Evolutionary conservation across 495 filamentous ascomycete genomes (phyloP).

Genomic region (Trichocladium antarcticum): DNA sequence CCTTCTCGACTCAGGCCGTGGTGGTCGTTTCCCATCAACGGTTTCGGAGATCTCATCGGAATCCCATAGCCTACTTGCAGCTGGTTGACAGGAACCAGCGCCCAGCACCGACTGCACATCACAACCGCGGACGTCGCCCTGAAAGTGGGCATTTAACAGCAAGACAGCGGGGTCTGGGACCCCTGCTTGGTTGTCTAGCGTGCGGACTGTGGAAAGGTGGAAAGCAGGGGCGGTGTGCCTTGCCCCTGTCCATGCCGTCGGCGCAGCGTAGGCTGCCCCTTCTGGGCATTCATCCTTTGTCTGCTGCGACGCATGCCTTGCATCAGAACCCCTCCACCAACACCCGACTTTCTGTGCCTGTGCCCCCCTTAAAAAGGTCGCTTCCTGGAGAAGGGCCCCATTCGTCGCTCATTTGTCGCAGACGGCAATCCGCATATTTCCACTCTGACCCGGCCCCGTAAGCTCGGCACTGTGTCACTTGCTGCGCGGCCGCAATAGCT

Average conservation of each 20-base stretch:
- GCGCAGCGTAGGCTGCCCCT: too few relatives aligned
- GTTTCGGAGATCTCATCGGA: too few relatives aligned
- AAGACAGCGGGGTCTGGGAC: slow-evolving; percentile 1
- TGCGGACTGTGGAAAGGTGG: background rate
- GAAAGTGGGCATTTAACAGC: background rate
- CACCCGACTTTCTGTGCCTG: slow-evolving; percentile 15
- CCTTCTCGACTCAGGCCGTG: too few relatives aligned
- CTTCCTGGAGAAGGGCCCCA: slow-evolving; percentile 1
- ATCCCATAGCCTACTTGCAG: background rate
- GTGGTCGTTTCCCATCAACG: too few relatives aligned
- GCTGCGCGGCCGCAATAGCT: slow-evolving; percentile 26
- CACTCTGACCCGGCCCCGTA: slow-evolving; percentile 13
- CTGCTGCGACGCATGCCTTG: background rate
- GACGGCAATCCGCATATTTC: slow-evolving; percentile 33
- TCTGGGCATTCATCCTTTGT: too few relatives aligned
- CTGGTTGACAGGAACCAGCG: background rate
- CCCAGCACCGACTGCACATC: background rate
- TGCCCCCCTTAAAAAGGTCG: slow-evolving; percentile 4
- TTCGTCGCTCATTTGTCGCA: slow-evolving; percentile 29
- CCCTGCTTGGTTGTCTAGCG: background rate
- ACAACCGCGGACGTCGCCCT: background rate
- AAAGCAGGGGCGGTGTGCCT: background rate
- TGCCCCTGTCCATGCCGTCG: background rate
- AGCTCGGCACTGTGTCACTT: slow-evolving; percentile 27
- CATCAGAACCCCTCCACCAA: slow-evolving; percentile 7